phyloP scores from a whole-genome alignment of 306 rosid species.

The Fagus sylvatica region DNA sequence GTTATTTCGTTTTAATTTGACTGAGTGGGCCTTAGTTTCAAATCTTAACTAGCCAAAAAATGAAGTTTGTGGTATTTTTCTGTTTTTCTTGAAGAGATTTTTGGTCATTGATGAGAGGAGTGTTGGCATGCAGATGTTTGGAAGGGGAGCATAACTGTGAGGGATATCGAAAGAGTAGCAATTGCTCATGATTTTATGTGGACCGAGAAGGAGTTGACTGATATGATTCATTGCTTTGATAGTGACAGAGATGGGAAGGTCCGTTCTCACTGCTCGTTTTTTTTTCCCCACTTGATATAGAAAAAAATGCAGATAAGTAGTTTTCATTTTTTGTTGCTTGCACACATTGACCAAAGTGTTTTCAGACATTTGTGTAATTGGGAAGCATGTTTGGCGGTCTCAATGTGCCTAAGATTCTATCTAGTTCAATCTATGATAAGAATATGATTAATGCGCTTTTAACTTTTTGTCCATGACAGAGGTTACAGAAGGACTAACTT shows the following conservation, averaged over 20 bases:
- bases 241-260: conserved; percentile 81
- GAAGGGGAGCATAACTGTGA: conserved; percentile 53
- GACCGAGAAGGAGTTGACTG: conserved; percentile 65
- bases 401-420: background rate
- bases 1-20: background rate
- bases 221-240: conserved; percentile 83
- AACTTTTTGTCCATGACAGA: background rate
- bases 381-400: background rate
- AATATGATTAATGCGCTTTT: background rate
- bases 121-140: conserved; percentile 57
- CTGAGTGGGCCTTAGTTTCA: background rate
- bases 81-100: background rate
- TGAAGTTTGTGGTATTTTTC: background rate
- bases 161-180: conserved; percentile 71
- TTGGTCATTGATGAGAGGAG: conserved; percentile 33
- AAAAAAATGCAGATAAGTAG: background rate
- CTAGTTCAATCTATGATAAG: background rate
- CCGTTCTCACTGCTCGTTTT: conserved; percentile 7
- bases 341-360: background rate
- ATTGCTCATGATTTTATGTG: conserved; percentile 74
- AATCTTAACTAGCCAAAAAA: conserved; percentile 11
- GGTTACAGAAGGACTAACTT: too few relatives aligned
- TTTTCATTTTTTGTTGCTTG: background rate
- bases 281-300: background rate
- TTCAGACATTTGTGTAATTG: background rate